Base-by-base conservation (phyloP, 768 basidiomycete genomes). In the Suillus occidentalis region DNA sequence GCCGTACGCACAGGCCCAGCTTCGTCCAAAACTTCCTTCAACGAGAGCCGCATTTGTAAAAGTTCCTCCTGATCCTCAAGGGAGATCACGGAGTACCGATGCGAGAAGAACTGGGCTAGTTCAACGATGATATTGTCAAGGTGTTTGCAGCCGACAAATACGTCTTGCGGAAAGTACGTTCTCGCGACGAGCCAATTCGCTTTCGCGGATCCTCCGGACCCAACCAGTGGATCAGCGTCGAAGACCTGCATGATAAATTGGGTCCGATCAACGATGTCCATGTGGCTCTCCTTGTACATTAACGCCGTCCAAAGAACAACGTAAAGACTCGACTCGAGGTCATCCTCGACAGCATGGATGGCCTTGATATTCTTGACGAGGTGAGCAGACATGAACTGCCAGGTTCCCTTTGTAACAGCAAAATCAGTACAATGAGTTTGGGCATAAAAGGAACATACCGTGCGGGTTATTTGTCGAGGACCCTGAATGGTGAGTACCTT, bases 271-370 rank as follows among this genome's bases (percentile, higher is more conserved):
- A 49, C 1, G 47, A 0, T 1, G 6, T 1, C 9, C 22, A 49
- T 49, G 47, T 7, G 9, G 22, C 13, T 49, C 47, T 25, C 47
- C 47, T 3, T 49, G 47, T 0, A 58, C 56, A 28, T 63, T 2
- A 63, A 16, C 6, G 42, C 8, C 2, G 42, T 49, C 63, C 56
- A 63, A 22, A 63, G 36, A 6, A 63, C 14, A 4, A 63, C 34
- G 2, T 37, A 63, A 5, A 63, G 49, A 5, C 42, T 22, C 3
- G 55, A 63, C 5, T 63, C 31, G 6, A 63, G 40, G 56, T 63
- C 43, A 22, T 63, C 63, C 36, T 45, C 8, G 20, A 63, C 43
- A 18, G 0, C 34, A 37, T 63, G 63, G 6, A 22, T 2, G 14
- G 56, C 56, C 0, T 1, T 0, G 4, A 7, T 20, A 16, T 63